Conservation (phyloP, 2,329 filamentous ascomycete genomes). For the Xylaria sp. region DNA sequence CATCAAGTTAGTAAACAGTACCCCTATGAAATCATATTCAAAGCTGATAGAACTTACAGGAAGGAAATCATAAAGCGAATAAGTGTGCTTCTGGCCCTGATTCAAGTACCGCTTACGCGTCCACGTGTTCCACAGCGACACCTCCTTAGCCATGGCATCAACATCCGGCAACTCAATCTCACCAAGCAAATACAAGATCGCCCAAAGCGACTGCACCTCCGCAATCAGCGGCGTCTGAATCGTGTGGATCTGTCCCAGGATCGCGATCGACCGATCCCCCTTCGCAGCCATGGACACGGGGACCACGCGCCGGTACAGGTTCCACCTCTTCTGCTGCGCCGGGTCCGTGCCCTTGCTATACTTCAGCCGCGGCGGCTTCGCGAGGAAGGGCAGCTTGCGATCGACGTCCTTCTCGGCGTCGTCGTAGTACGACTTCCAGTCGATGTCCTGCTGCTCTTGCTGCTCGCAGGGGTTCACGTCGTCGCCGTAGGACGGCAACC, state of each 20-base stretch:
- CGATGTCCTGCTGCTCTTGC: constrained; percentile 8
- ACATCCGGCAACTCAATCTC: constrained; percentile 28
- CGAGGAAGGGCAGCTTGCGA: constrained; percentile 25
- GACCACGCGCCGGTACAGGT: constrained; percentile 22
- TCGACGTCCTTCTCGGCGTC: constrained; percentile 23
- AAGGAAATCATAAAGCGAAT: constrained; percentile 31
- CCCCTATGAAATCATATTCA: neutral
- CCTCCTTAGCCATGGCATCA: constrained; percentile 29
- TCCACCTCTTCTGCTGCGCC: constrained; percentile 23
- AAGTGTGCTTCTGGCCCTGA: constrained; percentile 29
- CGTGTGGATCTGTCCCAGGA: constrained; percentile 31
- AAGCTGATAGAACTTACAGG: constrained; percentile 21
- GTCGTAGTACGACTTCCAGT: constrained; percentile 24
- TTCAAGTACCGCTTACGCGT: constrained; percentile 30
- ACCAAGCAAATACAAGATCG: constrained; percentile 29
- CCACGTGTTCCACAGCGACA: constrained; percentile 33
- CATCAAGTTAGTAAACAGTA: neutral
- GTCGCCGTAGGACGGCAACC: constrained; percentile 21
- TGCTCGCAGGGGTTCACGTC: neutral
- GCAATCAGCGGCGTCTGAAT: constrained; percentile 29
- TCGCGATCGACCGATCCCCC: constrained; percentile 28
- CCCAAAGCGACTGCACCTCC: constrained; percentile 33
- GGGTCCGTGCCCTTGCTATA: constrained; percentile 17
- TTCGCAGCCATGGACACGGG: constrained; percentile 22
- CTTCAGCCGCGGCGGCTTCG: constrained; percentile 14